Conservation (phyloP, 495 filamentous ascomycete species). For the Penicillium cataractarum region DNA sequence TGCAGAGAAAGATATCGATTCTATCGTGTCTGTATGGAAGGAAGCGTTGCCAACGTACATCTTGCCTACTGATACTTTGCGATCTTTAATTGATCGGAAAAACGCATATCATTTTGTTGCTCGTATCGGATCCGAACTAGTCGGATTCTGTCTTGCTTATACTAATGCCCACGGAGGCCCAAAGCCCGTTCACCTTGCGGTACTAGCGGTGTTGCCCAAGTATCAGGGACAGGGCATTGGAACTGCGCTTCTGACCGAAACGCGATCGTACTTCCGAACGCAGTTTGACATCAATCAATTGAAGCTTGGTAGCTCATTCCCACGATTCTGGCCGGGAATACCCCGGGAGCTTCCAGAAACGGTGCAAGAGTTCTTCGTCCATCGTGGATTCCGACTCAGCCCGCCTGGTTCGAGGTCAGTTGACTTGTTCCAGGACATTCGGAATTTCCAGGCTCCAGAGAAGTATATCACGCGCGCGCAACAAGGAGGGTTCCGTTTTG, state of each 20-base stretch:
- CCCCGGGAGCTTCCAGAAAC: constrained; percentile 42
- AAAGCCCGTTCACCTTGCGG: constrained; percentile 39
- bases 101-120: constrained; percentile 45
- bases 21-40: constrained; percentile 40
- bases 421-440: constrained; percentile 51
- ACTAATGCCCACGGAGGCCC: constrained; percentile 28
- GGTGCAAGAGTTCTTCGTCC: constrained; percentile 47
- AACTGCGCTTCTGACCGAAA: constrained; percentile 42
- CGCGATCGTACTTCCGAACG: constrained; percentile 33
- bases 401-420: constrained; percentile 33
- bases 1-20: constrained; percentile 34
- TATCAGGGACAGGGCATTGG: constrained; percentile 48
- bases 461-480: constrained; percentile 41
- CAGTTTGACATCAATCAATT: constrained; percentile 30
- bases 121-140: constrained; percentile 29
- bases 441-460: constrained; percentile 37
- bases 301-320: constrained; percentile 48
- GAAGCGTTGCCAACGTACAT: constrained; percentile 46
- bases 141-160: constrained; percentile 51
- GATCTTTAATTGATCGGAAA: constrained; percentile 27
- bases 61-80: constrained; percentile 34
- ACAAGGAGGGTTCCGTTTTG: constrained; percentile 43
- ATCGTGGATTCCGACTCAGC: constrained; percentile 47
- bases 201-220: constrained; percentile 45
- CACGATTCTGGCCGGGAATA: constrained; percentile 54